Evolutionary conservation across 768 basidiomycete species (phyloP), one percentile per base, ranked within the genome.

Genomic region (Gymnopilus junonius): DNA sequence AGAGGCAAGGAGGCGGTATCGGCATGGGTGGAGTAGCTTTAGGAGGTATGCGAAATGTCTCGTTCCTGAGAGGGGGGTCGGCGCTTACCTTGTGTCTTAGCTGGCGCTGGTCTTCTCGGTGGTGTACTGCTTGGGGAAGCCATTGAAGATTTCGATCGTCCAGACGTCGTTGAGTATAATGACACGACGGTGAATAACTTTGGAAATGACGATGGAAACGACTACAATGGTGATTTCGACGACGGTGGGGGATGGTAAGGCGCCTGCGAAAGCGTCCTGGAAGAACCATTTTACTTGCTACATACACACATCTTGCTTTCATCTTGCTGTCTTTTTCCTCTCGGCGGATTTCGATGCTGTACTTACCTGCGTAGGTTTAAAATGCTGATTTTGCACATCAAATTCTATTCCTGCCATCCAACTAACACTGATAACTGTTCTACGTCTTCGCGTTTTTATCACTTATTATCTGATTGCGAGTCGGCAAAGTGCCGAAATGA

Each of bases 41-140:
- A 57, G 81, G 80, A 51, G 86, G 85, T 86, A 54, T 51, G 80
- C 67, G n/a, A 20, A 32, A 39, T 46, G 58, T 48, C 4, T 59
- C 15, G 21, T 48, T 29, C 48, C 51, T 34, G 4, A 29, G 35
- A 46, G 25, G 45, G 25, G 25, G 45, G 25, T 4, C 32, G 53
- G 62, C 25, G 34, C 42, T 63, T 35, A 51, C 32, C 14, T 39
- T 59, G 54, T 48, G 59, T 51, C 56, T 54, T 40, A 83, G 89
- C 82, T 65, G 89, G 84, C 68, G 89, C 79, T 15, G 91, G 88
- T 61, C 71, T 91, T n/a, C 70, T 89, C n/a, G 89, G 85, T 39
- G 91, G 90, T 61, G 76, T 77, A 2, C 72, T 91, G 45, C 68
- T 91, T 39, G 82, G 69, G 35, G 79, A 86, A 46, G 85, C 82